These are phyloP conservation scores for Phaseolus coccineus DNA, from an alignment of 331 rosid genomes.

Conservation along the genomic window DNA sequence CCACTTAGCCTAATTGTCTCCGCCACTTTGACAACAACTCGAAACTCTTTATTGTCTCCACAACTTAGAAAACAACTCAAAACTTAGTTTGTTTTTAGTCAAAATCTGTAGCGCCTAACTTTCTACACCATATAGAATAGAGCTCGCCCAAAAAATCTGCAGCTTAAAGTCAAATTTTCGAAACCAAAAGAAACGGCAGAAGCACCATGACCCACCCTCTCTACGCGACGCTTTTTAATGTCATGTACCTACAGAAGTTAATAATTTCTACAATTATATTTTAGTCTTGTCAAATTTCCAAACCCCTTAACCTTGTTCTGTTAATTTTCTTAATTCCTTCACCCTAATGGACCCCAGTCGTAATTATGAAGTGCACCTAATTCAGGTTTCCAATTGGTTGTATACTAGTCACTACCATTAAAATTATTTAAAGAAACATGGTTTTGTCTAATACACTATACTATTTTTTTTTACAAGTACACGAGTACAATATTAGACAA, in stretches of 20 bases:
- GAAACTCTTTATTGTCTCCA: constrained; percentile 8
- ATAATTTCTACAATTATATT: constrained; percentile 11
- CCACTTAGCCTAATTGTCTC: not conserved
- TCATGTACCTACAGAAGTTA: not conserved
- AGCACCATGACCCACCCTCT: constrained; percentile 9
- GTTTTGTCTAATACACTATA: not conserved
- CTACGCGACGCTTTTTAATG: not conserved
- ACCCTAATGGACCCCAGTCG: not conserved
- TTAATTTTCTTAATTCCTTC: not conserved
- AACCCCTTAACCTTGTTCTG: not conserved
- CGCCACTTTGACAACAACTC: constrained; percentile 37
- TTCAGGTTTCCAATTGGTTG: not conserved
- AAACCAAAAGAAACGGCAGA: constrained; percentile 16
- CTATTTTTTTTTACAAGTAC: not conserved
- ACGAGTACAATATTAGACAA: no score
- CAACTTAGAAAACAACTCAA: constrained; percentile 36
- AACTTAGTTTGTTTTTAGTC: not conserved
- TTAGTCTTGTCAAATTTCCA: not conserved
- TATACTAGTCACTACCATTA: not conserved
- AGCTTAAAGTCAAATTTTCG: constrained; percentile 25
- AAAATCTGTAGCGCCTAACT: constrained; percentile 34
- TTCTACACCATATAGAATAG: not conserved
- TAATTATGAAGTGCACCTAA: not conserved
- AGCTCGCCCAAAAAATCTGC: not conserved
- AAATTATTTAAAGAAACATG: not conserved